Percentiles rank a stretch among this genome's conserved stretches.
These are phyloP conservation scores for Asterophora parasitica DNA, from an alignment of 768 basidiomycete species.

Conservation along the genomic window DNA sequence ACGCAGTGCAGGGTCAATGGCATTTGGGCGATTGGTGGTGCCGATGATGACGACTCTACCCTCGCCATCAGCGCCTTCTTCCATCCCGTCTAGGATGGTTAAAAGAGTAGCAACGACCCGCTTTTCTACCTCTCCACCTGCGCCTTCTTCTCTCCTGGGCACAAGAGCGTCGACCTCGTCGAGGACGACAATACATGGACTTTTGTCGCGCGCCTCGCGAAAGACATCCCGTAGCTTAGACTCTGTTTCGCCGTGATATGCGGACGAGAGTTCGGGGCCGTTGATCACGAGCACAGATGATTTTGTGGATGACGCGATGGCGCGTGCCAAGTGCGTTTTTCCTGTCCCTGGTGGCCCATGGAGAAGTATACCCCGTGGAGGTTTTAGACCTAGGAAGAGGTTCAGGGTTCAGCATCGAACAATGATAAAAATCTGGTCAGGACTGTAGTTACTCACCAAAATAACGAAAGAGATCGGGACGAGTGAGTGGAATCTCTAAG, in stretches of 20 bases:
- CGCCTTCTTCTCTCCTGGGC: conserved; percentile 82
- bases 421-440: background rate
- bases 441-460: conserved; percentile 50
- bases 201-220: conserved; percentile 70
- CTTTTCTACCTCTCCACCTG: conserved; percentile 93
- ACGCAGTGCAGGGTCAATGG: conserved; percentile 89
- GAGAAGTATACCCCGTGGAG: conserved; percentile 91
- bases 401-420: background rate
- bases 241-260: conserved; percentile 97
- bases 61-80: conserved; percentile 36
- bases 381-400: conserved; percentile 63
- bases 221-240: conserved; percentile 87
- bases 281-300: conserved; percentile 92
- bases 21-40: conserved; percentile 93
- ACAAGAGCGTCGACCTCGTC: conserved; percentile 97
- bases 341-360: conserved; percentile 98
- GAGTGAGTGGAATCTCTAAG: conserved; percentile 78
- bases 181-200: conserved; percentile 90
- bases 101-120: conserved; percentile 92
- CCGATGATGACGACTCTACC: conserved; percentile 89
- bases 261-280: conserved; percentile 91
- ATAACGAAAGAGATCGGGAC: conserved; percentile 75
- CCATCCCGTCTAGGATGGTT: conserved; percentile 92
- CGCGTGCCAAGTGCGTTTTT: conserved; percentile 93
- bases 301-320: conserved; percentile 83